These are phyloP conservation scores for Diphasiastrum complanatum DNA, from an alignment of 83 land plant genomes.

Conservation along the genomic window DNA sequence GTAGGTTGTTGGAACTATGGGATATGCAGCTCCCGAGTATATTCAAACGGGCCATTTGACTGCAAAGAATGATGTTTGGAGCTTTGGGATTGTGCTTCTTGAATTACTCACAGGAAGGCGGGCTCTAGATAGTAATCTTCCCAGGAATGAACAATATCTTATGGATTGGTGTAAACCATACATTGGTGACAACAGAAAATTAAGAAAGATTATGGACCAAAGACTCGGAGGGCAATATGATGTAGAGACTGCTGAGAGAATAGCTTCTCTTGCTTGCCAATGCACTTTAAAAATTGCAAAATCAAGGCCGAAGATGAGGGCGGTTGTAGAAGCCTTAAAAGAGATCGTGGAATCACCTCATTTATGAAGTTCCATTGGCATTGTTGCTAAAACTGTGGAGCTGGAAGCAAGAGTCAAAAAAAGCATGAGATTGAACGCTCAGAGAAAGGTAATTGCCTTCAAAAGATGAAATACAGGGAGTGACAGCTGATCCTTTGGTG, in stretches of 20 bases:
- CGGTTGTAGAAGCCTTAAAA: conserved; percentile 45
- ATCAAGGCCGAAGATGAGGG: conserved; percentile 52
- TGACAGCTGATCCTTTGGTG: too few species aligned
- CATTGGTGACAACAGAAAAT: conserved; percentile 33
- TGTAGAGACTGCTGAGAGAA: conserved; percentile 33
- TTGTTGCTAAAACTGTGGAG: too few species aligned
- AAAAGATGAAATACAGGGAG: too few species aligned
- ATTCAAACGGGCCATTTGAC: conserved; percentile 68
- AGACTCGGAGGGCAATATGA: conserved; percentile 42
- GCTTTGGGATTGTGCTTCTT: conserved; percentile 61
- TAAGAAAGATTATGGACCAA: conserved; percentile 49
- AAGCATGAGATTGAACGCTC: too few species aligned
- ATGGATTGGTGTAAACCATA: conserved; percentile 55
- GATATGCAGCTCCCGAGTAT: conserved; percentile 75
- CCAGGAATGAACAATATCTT: conserved; percentile 46
- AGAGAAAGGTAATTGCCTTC: too few species aligned
- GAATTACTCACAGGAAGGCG: conserved; percentile 62
- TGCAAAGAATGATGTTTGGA: conserved; percentile 60
- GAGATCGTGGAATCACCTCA: conserved; percentile 48
- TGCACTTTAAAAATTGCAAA: conserved; percentile 45
- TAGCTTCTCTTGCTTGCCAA: conserved; percentile 42
- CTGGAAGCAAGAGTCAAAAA: too few species aligned
- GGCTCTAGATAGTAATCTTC: conserved; percentile 45
- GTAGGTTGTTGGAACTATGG: conserved; percentile 63
- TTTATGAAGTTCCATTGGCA: too few species aligned